Evolutionary conservation across 208 protist genomes (phyloP).

Genomic region (Trypanosoma theileri): DNA sequence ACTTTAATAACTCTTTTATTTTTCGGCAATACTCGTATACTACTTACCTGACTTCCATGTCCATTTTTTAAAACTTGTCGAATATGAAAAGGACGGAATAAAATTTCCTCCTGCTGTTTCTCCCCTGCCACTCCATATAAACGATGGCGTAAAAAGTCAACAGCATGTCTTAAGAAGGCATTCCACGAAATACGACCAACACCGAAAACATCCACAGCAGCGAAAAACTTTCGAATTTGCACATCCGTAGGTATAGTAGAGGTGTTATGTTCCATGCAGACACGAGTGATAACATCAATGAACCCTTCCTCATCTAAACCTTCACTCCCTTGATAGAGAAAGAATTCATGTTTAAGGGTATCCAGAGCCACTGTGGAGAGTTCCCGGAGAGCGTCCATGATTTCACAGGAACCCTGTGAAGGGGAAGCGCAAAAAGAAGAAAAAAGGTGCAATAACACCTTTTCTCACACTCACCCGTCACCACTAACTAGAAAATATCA

Average conservation of each 20-base stretch:
- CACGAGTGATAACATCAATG: conserved; percentile 14
- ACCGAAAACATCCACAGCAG: conserved; percentile 40
- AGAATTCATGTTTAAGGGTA: conserved; percentile 32
- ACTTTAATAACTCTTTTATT: conserved; percentile 33
- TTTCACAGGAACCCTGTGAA: not conserved
- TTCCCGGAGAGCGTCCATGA: conserved; percentile 63
- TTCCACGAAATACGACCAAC: conserved; percentile 44
- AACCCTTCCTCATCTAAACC: conserved; percentile 37
- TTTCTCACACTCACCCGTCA: no score
- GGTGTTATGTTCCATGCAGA: conserved; percentile 15
- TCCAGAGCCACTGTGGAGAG: conserved; percentile 37
- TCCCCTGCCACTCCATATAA: not conserved
- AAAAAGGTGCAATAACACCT: conserved; percentile 18
- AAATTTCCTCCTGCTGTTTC: not conserved
- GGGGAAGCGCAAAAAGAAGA: not conserved
- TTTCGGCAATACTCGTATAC: conserved; percentile 32
- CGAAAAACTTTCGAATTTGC: conserved; percentile 45
- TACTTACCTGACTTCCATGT: conserved; percentile 16
- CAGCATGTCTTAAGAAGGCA: conserved; percentile 52
- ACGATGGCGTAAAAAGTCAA: conserved; percentile 30
- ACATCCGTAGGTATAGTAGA: not conserved
- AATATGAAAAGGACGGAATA: conserved; percentile 44
- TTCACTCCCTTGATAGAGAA: conserved; percentile 1
- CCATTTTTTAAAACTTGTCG: conserved; percentile 24
- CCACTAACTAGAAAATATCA: no score